Conservation (phyloP, 2,329 filamentous ascomycete species). For the Aspergillus niger region DNA sequence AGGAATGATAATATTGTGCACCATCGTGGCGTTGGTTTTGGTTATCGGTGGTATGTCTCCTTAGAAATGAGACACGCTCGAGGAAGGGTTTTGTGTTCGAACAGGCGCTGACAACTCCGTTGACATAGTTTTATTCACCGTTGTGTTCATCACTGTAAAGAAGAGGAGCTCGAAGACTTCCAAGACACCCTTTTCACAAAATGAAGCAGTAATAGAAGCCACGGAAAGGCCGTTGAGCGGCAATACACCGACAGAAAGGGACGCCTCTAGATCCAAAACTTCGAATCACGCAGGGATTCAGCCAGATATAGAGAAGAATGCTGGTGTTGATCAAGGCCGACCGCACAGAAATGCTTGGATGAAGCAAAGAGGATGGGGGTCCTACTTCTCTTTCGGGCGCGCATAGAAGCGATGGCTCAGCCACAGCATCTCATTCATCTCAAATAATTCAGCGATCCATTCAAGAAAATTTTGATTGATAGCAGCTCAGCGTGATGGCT, state of each 20-base stretch:
- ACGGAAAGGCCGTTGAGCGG: constrained; percentile 15
- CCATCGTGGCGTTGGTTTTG: constrained; percentile 23
- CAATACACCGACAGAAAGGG: not conserved
- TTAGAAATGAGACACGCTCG: too few species aligned
- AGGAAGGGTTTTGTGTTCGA: not conserved
- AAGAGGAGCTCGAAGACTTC: constrained; percentile 24
- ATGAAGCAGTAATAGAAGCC: constrained; percentile 16
- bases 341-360: not conserved
- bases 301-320: constrained; percentile 17
- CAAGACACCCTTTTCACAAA: constrained; percentile 18
- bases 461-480: not conserved
- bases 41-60: constrained; percentile 22
- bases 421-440: not conserved
- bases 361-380: constrained; percentile 16
- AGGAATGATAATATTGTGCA: constrained; percentile 25
- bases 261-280: not conserved
- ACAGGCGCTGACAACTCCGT: not conserved
- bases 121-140: constrained; percentile 20
- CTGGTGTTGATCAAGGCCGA: constrained; percentile 4
- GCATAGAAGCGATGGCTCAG: not conserved
- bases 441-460: not conserved
- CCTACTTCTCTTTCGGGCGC: constrained; percentile 18
- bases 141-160: constrained; percentile 23
- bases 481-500: not conserved
- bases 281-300: not conserved